Evolutionary conservation across 1,284 basidiomycete genomes (phyloP), one percentile per base, ranked within the genome.

Genomic region (Fomitiporia mediterranea): DNA sequence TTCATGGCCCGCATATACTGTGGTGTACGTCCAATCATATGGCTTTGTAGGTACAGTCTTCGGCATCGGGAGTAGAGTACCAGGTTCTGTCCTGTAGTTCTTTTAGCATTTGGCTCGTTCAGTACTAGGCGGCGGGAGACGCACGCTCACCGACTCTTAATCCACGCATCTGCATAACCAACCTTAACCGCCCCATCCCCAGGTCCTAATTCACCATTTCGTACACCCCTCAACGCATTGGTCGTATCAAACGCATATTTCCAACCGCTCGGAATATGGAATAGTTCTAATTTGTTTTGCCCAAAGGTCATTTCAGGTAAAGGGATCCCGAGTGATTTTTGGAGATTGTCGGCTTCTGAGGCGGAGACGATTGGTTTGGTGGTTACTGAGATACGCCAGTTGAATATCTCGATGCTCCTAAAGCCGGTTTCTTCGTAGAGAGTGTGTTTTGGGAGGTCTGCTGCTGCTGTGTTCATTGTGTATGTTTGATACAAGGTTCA

Each of bases 11-110:
- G 84, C 66, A 67, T 98, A 96, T 0, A 81, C 85, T 2, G 91
- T 91, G 0, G 94, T 97, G 69, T 97, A 99, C 4, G 97, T 99
- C 97, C 97, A 99, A 68, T 99, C 97, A 70, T 93, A 98, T 1
- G 88, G 88, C 64, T 94, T 94, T 2, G 91, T 86, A 0, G 81
- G 73, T 37, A 86, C 82, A 3, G 87, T 89, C 63, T 78, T 69
- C 2, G 90, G 87, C 70, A 94, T 81, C 0, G 87, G 84, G 2
- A 83, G 70, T 46, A 74, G 72, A 6, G 88, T 80, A 37, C 77
- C 74, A 15, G 87, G 79, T 57, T 80, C 81, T 62, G 83, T 87
- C 60, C 86, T 86, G 46, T 60, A 58, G 25, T 49, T 60, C 46
- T 55, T 19, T 58, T 64, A 52, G 35, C 60, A 53, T 51, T 50